Base-by-base conservation (phyloP, 148 eudicot species). In the Amaranthus hypochondriacus region DNA sequence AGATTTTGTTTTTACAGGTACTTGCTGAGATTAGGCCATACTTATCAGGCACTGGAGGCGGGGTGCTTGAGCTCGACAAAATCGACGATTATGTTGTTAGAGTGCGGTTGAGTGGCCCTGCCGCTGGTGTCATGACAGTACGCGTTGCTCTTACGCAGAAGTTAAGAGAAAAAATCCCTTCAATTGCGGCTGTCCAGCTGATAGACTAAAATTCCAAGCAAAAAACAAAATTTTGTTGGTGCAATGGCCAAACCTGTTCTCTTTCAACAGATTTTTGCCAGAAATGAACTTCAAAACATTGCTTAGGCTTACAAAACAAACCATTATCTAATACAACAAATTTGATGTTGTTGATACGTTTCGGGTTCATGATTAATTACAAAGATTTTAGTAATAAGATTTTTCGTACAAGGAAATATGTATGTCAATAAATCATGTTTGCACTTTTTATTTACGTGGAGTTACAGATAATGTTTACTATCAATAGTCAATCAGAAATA, bases 71-170 rank as follows among this genome's bases (percentile, higher is more conserved):
- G 79, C 90, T 93, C 13, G 87, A 85, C 51, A 62, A 78, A 66
- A 93, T 93, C 14, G 72, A 89, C 1, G 92, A 85, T 55, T 85
- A 84, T 50, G 78, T 88, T 9, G 91, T 91, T n/a, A 84, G 70
- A 79, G 98, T 93, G 43, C 80, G 88, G 66, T 83, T 93, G 5
- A 82, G 84, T 64, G 98, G 98, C 42, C 95, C 98, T 6, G 98
- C 98, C 62, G 92, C 98, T 14, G 85, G 89, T 21, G 98, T 93
- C 61, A 91, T 89, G 95, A 93, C 98, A 4, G 98, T 93, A 7
- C 94, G 98, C 7, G 98, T 93, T 56, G 95, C 97, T 50, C 84
- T 93, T 51, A 88, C 98, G 4, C 98, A 93, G 79, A 93, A 91
- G 77, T 75, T 93, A 77, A 83, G 93, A 82, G 98, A 93, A 65